Percentiles rank a stretch among this genome's conserved stretches.
phyloP scores from a whole-genome alignment of 345 rosid species.

The Bruguiera gymnorhiza region DNA sequence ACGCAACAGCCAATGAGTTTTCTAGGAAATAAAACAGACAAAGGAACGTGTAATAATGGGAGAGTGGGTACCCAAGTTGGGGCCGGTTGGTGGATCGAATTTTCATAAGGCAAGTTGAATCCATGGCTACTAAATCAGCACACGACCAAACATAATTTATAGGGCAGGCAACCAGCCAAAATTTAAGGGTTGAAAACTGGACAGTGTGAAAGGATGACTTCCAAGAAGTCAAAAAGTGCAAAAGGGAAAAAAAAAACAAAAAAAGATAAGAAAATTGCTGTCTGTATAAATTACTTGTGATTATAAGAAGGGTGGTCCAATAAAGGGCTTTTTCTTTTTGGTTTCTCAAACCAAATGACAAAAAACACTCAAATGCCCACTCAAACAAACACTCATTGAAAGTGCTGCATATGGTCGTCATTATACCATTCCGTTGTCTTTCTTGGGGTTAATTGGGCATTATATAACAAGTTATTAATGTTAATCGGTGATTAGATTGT shows the following conservation, averaged over 20 bases:
- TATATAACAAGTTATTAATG: background rate
- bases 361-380: constrained; percentile 31
- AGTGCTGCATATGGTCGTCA: constrained; percentile 54
- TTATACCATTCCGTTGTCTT: constrained; percentile 54
- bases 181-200: background rate
- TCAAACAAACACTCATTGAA: constrained; percentile 29
- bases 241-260: background rate
- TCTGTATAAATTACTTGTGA: background rate
- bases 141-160: background rate
- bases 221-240: constrained; percentile 33
- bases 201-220: background rate
- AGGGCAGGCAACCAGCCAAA: constrained; percentile 22
- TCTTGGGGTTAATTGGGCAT: constrained; percentile 34
- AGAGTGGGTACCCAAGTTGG: constrained; percentile 24
- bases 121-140: too few species aligned
- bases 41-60: background rate
- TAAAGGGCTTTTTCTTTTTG: too few species aligned
- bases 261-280: background rate
- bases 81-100: constrained; percentile 4
- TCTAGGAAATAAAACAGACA: background rate
- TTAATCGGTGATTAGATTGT: background rate
- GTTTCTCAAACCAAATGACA: background rate
- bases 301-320: constrained; percentile 18
- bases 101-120: background rate
- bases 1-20: constrained; percentile 7